Evolutionary conservation across 2,329 filamentous ascomycete species (phyloP), one percentile per base, ranked within the genome.

Genomic region (Monilinia fructigena): DNA sequence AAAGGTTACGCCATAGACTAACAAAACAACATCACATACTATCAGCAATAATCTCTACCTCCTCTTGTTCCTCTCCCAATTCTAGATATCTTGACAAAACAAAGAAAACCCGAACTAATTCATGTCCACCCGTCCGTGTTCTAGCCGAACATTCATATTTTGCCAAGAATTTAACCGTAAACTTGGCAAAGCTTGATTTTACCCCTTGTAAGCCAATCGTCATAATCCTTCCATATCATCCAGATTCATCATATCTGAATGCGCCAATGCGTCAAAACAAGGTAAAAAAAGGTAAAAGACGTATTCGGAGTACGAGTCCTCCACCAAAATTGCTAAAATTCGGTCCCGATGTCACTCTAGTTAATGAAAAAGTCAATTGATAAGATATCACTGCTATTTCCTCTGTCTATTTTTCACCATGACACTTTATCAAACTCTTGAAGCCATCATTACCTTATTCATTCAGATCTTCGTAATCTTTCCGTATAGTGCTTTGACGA

Each of bases 391-490:
- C 31, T 55, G 35, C 28, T 52, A 1, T 10, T 20, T 55, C 55
- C 31, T 10, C n/a, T n/a, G 28, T 58, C 42, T 14, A 11, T 50
- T 28, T 58, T 50, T 50, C 65, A 65, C 31, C 45, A 72, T 71
- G 70, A 52, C 40, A 50, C 53, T 67, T 23, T 65, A 60, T 55
- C 65, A 68, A 31, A 50, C 60, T 42, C 31, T 72, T 2, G 63
- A 71, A 68, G 67, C 67, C 11, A 59, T 71, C 6, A 20, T 72
- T n/a, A 55, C 56, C 11, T 63, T 72, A 16, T 65, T 75, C 23
- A 73, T 75, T 54, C 76, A 77, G 66, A 55, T 72, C 23, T 73
- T 75, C 40, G 66, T 77, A 48, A 71, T 74, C 31, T 73, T 77
- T 40, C 76, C 76, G 3, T 72, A 74, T 31, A 74, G 70, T 66